Evolutionary conservation across 345 rosid genomes (phyloP).

Genomic region (Noccaea caerulescens): DNA sequence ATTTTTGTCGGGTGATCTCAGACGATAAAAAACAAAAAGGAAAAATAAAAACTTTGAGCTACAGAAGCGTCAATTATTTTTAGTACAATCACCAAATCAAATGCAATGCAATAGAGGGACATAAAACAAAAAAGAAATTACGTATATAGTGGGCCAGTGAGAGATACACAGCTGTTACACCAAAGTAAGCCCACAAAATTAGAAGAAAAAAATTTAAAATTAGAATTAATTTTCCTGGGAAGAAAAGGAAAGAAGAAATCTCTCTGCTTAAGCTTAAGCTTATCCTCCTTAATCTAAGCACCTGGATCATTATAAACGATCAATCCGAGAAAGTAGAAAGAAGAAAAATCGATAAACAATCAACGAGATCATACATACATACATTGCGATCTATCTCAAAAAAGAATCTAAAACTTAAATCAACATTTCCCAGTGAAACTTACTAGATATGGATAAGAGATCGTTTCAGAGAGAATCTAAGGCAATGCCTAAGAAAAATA

Average conservation of each 20-base stretch:
- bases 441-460: constrained; percentile 7
- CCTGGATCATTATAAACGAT: background rate
- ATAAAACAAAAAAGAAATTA: constrained; percentile 2
- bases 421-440: background rate
- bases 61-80: constrained; percentile 11
- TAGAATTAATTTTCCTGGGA: background rate
- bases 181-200: constrained; percentile 7
- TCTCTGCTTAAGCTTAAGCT: constrained; percentile 19
- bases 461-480: constrained; percentile 12
- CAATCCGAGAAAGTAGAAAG: background rate
- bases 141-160: constrained; percentile 35
- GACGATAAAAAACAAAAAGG: background rate
- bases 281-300: constrained; percentile 15
- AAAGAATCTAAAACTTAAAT: background rate
- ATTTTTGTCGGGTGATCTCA: constrained; percentile 27
- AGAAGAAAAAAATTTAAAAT: background rate
- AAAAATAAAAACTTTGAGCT: constrained; percentile 18
- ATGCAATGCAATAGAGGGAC: background rate
- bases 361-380: constrained; percentile 17
- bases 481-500: background rate
- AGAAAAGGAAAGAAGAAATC: background rate
- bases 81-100: constrained; percentile 24
- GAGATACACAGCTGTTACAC: constrained; percentile 25
- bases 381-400: constrained; percentile 35
- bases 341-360: background rate